These are phyloP conservation scores for Phytopythium aichiense DNA, from an alignment of 352 stramenopile genomes.

Conservation along the genomic window DNA sequence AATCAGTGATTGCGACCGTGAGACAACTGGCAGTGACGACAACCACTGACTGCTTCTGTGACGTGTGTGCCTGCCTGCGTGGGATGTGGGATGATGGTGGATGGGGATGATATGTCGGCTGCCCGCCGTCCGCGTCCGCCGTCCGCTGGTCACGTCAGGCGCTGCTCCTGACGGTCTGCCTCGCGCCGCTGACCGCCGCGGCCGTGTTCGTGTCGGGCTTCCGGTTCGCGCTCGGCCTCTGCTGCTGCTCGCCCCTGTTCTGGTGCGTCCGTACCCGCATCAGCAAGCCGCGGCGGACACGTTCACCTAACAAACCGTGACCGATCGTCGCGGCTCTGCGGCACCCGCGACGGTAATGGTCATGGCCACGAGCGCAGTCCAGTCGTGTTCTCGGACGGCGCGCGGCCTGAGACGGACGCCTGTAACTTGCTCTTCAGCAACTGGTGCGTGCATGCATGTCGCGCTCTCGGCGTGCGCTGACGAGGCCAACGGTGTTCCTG, in stretches of 20 bases:
- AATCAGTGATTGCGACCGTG: not conserved
- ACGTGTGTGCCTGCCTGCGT: too few relatives aligned
- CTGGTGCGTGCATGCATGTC: constrained; percentile 13
- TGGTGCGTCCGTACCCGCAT: constrained; percentile 15
- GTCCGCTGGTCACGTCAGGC: constrained; percentile 2
- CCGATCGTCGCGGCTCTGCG: not conserved
- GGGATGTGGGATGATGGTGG: not conserved
- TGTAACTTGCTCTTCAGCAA: constrained; percentile 28
- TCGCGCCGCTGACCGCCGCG: constrained; percentile 10
- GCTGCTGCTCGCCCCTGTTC: constrained; percentile 29
- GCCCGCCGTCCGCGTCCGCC: not conserved
- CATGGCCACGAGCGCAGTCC: constrained; percentile 5
- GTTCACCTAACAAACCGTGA: not conserved
- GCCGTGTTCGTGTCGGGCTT: constrained; percentile 21
- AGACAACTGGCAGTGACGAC: constrained; percentile 2
- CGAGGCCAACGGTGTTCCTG: not conserved
- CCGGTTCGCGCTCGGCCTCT: constrained; percentile 24
- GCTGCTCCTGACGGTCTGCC: constrained; percentile 3
- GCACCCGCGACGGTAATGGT: too few relatives aligned
- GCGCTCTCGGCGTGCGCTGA: not conserved
- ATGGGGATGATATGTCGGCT: not conserved
- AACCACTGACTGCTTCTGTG: not conserved
- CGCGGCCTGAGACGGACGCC: constrained; percentile 14
- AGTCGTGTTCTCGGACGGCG: constrained; percentile 10
- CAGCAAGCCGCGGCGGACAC: constrained; percentile 7